Evolutionary conservation across 768 basidiomycete species (phyloP).

Genomic region (Phlegmacium glaucopus): DNA sequence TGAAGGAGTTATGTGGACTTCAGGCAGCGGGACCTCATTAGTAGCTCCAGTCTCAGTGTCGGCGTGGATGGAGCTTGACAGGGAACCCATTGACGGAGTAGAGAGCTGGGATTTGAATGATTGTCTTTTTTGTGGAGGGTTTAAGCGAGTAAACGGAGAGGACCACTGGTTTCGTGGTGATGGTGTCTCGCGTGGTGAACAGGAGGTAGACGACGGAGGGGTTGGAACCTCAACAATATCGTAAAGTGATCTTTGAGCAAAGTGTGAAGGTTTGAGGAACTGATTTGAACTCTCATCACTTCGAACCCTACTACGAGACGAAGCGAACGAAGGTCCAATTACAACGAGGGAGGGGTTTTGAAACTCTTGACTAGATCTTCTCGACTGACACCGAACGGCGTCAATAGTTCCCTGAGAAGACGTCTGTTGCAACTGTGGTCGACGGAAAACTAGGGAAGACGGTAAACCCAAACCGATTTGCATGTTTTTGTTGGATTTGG

Average conservation of each 20-base stretch:
- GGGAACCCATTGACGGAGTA: too few relatives aligned
- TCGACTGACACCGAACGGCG: conserved; percentile 1
- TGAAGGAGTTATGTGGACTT: conserved; percentile 7
- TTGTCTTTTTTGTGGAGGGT: too few relatives aligned
- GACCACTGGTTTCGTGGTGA: background rate
- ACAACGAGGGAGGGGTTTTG: background rate
- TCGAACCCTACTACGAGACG: too few relatives aligned
- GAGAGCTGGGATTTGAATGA: too few relatives aligned
- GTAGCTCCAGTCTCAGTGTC: too few relatives aligned
- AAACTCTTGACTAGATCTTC: background rate
- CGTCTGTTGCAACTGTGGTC: conserved; percentile 5
- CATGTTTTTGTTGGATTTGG: conserved; percentile 6
- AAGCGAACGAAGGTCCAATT: too few relatives aligned
- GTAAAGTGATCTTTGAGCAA: too few relatives aligned
- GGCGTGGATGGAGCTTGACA: too few relatives aligned
- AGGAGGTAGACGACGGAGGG: conserved; percentile 1
- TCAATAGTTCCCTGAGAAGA: conserved; percentile 1
- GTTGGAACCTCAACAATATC: background rate
- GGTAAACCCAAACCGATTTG: conserved; percentile 15
- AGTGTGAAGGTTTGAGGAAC: too few relatives aligned
- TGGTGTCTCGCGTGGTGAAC: background rate
- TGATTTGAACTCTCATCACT: too few relatives aligned
- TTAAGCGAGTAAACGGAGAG: background rate
- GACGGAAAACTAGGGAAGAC: conserved; percentile 9
- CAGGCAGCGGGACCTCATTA: conserved; percentile 5